These are phyloP conservation scores for Penicillium sp. DNA, from an alignment of 2,329 filamentous ascomycete species.

Conservation along the genomic window DNA sequence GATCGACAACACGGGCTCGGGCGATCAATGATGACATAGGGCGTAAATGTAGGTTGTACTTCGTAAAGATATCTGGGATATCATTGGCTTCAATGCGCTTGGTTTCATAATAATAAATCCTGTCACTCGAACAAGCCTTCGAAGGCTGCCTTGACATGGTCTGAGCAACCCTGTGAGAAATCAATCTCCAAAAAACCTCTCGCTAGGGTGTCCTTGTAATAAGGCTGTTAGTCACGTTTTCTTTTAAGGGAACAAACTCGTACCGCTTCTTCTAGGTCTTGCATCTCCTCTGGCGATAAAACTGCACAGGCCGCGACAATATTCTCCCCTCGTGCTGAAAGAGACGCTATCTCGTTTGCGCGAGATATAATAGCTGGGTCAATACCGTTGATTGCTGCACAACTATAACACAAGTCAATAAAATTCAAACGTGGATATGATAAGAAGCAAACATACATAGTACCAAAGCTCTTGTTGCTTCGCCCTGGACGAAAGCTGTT, in stretches of 20 bases:
- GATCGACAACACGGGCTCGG: not conserved
- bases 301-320: constrained; percentile 69
- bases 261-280: constrained; percentile 67
- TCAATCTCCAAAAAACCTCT: constrained; percentile 18
- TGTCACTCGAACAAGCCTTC: constrained; percentile 12
- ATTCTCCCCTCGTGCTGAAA: constrained; percentile 72
- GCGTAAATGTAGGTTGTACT: not conserved
- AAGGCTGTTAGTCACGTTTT: constrained; percentile 1
- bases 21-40: constrained; percentile 3
- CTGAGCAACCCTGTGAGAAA: constrained; percentile 6
- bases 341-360: constrained; percentile 68
- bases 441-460: constrained; percentile 45
- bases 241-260: constrained; percentile 16
- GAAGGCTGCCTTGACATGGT: constrained; percentile 8
- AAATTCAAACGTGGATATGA: not conserved
- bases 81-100: not conserved
- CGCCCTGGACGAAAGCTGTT: constrained; percentile 58
- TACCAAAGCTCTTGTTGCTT: constrained; percentile 80
- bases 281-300: constrained; percentile 62
- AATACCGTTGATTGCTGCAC: constrained; percentile 84
- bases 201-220: constrained; percentile 14
- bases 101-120: not conserved
- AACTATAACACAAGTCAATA: constrained; percentile 46
- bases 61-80: not conserved
- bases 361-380: constrained; percentile 68